Percentiles rank a stretch among this genome's conserved stretches.
Evolutionary conservation across 768 basidiomycete genomes (phyloP).

Genomic region (Dacryopinax primogenitus): DNA sequence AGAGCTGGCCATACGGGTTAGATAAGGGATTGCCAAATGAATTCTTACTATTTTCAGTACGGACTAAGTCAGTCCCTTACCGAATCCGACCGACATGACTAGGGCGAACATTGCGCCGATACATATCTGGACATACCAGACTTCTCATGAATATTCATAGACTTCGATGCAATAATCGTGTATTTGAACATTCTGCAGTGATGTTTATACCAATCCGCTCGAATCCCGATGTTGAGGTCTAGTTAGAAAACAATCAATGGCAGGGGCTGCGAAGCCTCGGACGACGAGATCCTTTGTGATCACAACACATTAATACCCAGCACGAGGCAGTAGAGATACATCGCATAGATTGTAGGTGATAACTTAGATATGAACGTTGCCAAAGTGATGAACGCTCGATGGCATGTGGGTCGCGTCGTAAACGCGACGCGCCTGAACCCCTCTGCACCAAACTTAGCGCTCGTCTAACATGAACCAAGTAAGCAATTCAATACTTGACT

Average conservation of each 20-base stretch:
- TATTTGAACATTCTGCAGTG: too few relatives aligned
- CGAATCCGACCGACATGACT: slow-evolving; percentile 1
- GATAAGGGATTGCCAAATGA: slow-evolving; percentile 6
- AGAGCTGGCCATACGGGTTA: slow-evolving; percentile 1
- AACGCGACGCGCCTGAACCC: slow-evolving; percentile 8
- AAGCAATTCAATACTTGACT: not conserved
- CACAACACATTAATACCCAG: not conserved
- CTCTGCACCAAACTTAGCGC: not conserved
- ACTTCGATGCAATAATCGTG: too few relatives aligned
- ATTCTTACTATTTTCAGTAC: not conserved
- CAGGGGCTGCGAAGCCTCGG: not conserved
- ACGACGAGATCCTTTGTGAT: not conserved
- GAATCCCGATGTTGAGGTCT: not conserved
- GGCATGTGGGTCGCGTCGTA: not conserved
- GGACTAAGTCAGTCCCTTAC: slow-evolving; percentile 4
- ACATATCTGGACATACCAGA: not conserved
- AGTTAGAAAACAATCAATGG: not conserved
- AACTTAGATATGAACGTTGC: not conserved
- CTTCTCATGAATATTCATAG: too few relatives aligned
- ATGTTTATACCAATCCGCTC: not conserved
- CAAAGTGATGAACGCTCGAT: not conserved
- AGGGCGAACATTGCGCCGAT: not conserved
- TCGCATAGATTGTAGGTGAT: not conserved
- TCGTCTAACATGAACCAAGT: not conserved
- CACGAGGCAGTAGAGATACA: not conserved